Evolutionary conservation across 176 grass and related monocot genomes (phyloP).

Genomic region (Tuctoria greenei): DNA sequence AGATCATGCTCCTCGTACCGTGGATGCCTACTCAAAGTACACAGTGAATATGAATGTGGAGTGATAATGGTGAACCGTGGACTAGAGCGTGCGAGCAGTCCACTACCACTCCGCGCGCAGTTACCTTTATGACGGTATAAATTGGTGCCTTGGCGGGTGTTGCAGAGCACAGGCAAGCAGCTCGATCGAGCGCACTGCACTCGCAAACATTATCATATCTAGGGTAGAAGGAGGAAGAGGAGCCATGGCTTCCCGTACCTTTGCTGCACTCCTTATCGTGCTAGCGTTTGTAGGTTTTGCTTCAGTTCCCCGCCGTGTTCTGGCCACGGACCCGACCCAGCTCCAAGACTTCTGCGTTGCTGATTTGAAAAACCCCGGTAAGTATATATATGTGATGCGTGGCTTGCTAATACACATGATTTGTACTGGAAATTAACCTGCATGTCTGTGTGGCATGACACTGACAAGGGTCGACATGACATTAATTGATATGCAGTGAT

Average conservation of each 20-base stretch:
- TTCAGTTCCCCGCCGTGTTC: constrained; percentile 32
- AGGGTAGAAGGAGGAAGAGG: no score
- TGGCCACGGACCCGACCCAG: constrained; percentile 51
- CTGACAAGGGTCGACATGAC: no score
- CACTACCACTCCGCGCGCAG: constrained; percentile 7
- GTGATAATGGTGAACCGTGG: constrained; percentile 18
- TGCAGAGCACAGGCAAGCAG: constrained; percentile 17
- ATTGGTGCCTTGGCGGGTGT: constrained; percentile 2
- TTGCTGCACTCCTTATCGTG: constrained; percentile 32
- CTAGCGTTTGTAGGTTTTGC: neutral
- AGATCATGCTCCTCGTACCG: neutral
- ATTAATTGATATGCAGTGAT: constrained; percentile 46
- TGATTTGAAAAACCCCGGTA: constrained; percentile 51
- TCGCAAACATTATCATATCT: neutral
- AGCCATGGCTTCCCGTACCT: constrained; percentile 46
- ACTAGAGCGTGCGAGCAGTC: constrained; percentile 27
- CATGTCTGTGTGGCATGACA: no score
- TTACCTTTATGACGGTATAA: constrained; percentile 44
- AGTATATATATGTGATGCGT: neutral
- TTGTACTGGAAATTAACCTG: no score
- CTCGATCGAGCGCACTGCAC: constrained; percentile 15
- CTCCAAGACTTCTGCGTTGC: constrained; percentile 84
- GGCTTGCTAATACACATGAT: no score
- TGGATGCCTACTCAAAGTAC: constrained; percentile 54
- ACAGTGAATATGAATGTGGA: constrained; percentile 9